Conservation (phyloP, 2,329 filamentous ascomycete genomes). For the Cercospora berteroae region DNA sequence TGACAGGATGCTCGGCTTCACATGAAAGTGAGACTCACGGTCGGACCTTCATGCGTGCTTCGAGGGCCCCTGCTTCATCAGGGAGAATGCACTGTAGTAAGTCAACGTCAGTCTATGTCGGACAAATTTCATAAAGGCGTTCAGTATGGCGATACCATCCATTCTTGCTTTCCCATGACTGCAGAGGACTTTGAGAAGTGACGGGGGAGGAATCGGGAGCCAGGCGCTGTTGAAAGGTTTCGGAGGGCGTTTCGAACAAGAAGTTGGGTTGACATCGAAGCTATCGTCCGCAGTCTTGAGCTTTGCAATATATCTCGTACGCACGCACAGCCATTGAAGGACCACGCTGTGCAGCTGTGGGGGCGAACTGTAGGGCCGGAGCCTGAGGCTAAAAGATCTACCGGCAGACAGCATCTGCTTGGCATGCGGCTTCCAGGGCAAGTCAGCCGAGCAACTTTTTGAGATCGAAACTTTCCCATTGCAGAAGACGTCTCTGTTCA, state of each 20-base stretch:
- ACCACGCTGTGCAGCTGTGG: not conserved
- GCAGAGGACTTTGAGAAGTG: constrained; percentile 26
- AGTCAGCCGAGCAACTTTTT: constrained; percentile 7
- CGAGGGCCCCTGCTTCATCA: constrained; percentile 44
- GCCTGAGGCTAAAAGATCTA: not conserved
- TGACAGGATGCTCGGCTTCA: not conserved
- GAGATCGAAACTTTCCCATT: not conserved
- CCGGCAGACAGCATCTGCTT: not conserved
- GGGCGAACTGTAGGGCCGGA: not conserved
- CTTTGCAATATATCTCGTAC: not conserved
- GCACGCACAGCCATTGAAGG: not conserved
- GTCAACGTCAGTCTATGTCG: not conserved
- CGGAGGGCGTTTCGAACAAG: not conserved
- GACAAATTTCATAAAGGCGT: not conserved
- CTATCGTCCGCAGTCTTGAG: not conserved
- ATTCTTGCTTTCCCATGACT: constrained; percentile 46
- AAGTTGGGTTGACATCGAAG: not conserved
- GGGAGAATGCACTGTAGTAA: constrained; percentile 43
- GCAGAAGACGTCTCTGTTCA: not conserved
- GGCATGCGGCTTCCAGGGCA: not conserved
- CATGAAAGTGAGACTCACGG: constrained; percentile 31
- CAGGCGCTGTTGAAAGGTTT: not conserved
- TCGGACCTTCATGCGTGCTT: constrained; percentile 46
- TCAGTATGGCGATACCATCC: constrained; percentile 38
- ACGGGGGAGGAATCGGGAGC: not conserved